Conservation (phyloP, 257 asterid genomes). For the Cordia subcordata region DNA sequence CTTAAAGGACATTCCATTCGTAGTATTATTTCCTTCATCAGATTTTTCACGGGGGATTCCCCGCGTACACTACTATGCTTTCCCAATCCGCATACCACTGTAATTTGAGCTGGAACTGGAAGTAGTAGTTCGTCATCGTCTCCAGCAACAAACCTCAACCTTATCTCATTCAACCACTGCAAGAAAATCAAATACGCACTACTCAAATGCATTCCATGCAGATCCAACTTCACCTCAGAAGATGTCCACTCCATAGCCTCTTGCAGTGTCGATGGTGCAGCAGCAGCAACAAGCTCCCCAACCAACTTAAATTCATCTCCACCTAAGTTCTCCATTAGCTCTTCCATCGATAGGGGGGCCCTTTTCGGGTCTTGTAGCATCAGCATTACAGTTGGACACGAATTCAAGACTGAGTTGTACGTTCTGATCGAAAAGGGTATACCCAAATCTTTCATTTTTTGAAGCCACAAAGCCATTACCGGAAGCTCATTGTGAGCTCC, state of each 20-base stretch:
- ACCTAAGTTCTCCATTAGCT: constrained; percentile 34
- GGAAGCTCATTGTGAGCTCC: constrained; percentile 52
- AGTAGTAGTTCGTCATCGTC: no score
- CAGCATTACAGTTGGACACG: constrained; percentile 45
- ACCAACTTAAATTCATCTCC: constrained; percentile 49
- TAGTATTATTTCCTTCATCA: constrained; percentile 50
- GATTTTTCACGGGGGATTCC: constrained; percentile 61
- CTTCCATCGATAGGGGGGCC: constrained; percentile 51
- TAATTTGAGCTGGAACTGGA: constrained; percentile 40
- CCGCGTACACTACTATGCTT: constrained; percentile 72
- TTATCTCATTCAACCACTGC: constrained; percentile 65
- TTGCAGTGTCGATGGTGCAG: constrained; percentile 40
- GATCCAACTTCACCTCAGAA: constrained; percentile 66
- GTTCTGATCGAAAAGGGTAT: constrained; percentile 52
- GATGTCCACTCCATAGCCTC: constrained; percentile 51
- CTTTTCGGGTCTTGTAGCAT: constrained; percentile 45
- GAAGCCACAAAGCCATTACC: constrained; percentile 60
- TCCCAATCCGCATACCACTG: constrained; percentile 73
- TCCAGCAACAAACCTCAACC: constrained; percentile 26
- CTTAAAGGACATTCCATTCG: constrained; percentile 67
- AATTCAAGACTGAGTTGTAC: constrained; percentile 67
- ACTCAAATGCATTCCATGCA: constrained; percentile 87
- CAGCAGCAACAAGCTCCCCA: constrained; percentile 43
- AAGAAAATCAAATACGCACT: constrained; percentile 66
- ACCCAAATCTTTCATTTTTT: constrained; percentile 45